Evolutionary conservation across 139 green algal species (phyloP).

Genomic region (Tetradesmus lagerheimii): DNA sequence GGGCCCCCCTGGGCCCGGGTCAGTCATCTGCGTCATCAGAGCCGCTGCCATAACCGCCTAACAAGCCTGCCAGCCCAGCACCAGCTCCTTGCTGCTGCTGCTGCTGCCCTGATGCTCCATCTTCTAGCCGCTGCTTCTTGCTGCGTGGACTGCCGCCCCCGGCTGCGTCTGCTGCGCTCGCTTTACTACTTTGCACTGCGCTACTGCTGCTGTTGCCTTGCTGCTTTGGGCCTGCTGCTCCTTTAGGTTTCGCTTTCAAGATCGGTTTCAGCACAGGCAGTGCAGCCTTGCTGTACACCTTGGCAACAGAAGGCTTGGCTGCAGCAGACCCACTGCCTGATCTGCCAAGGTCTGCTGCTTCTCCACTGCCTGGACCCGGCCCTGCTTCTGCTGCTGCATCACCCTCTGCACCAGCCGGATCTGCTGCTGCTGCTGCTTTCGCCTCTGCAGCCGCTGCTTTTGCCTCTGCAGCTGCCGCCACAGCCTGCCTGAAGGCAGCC

Average conservation of each 20-base stretch:
- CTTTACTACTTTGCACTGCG: not conserved
- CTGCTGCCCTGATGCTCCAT: not conserved
- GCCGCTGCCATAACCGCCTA: conserved; percentile 35
- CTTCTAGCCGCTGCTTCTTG: not conserved
- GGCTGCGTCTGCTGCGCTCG: not conserved
- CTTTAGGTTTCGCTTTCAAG: conserved; percentile 36
- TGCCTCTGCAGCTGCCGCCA: conserved; percentile 30
- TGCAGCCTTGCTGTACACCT: not conserved
- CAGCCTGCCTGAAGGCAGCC: conserved; percentile 58
- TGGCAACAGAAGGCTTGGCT: not conserved
- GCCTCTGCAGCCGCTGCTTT: conserved; percentile 25
- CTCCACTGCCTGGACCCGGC: not conserved
- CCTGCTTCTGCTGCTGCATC: conserved; percentile 7
- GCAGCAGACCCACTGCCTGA: conserved; percentile 21
- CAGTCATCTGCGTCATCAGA: conserved; percentile 21
- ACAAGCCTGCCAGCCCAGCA: conserved; percentile 15
- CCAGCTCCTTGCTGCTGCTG: not conserved
- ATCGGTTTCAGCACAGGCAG: conserved; percentile 21
- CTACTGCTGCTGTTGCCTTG: not conserved
- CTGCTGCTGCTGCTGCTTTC: conserved; percentile 40
- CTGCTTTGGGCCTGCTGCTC: not conserved
- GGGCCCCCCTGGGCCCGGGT: no score
- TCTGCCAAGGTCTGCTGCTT: not conserved
- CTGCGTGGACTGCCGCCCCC: not conserved
- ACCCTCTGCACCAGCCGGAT: conserved; percentile 54